A percentile compares a stretch with the other conserved stretches of the same genome.
These are phyloP conservation scores for Tothia fuscella DNA, from an alignment of 2,329 filamentous ascomycete species.

Conservation along the genomic window DNA sequence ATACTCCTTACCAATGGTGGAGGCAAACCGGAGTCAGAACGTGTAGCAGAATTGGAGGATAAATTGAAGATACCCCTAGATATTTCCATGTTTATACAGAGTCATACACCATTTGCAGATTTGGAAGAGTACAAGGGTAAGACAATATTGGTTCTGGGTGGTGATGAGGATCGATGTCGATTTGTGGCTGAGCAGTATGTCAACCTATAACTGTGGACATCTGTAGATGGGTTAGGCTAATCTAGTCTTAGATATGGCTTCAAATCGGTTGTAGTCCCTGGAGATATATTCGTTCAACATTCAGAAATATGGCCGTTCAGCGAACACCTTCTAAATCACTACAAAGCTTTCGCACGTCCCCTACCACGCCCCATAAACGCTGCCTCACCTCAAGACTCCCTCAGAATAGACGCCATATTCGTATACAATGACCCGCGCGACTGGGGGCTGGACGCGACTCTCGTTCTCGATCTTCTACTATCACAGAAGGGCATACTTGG, in stretches of 20 bases:
- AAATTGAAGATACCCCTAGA: constrained; percentile 54
- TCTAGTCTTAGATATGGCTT: constrained; percentile 52
- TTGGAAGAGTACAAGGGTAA: constrained; percentile 48
- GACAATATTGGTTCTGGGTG: constrained; percentile 37
- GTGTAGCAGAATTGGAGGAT: constrained; percentile 56
- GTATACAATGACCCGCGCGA: constrained; percentile 94
- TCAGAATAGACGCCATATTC: constrained; percentile 82
- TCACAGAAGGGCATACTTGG: constrained; percentile 70
- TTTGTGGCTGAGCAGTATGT: constrained; percentile 54
- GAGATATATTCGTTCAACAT: constrained; percentile 65
- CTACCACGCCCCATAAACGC: constrained; percentile 42
- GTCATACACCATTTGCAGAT: constrained; percentile 78
- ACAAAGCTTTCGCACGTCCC: constrained; percentile 44
- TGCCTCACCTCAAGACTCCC: constrained; percentile 34
- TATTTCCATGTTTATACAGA: constrained; percentile 67
- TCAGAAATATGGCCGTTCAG: constrained; percentile 78
- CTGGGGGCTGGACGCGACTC: constrained; percentile 81
- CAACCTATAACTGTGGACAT: background rate
- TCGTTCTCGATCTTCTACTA: constrained; percentile 73
- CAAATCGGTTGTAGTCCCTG: constrained; percentile 70
- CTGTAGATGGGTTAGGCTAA: background rate
- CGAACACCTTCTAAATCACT: constrained; percentile 50
- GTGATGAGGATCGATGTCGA: constrained; percentile 46
- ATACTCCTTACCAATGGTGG: constrained; percentile 95
- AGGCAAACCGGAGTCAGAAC: constrained; percentile 65